Evolutionary conservation across 2,329 filamentous ascomycete species (phyloP).

Genomic region (Colletotrichum cereale): DNA sequence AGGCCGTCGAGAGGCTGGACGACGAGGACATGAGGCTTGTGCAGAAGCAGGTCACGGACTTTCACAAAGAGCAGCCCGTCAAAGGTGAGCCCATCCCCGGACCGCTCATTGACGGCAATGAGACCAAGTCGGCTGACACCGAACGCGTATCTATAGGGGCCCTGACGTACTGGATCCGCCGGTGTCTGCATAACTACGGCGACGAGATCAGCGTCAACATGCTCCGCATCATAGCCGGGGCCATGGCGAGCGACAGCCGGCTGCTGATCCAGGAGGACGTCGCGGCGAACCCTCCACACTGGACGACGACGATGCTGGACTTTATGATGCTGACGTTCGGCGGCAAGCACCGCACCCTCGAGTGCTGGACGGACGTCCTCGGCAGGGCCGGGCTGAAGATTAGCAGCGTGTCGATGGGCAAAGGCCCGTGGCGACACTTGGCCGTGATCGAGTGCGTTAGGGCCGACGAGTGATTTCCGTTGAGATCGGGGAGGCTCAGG

Average conservation of each 20-base stretch:
- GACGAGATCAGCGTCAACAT: constrained; percentile 50
- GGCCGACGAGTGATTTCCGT: neutral
- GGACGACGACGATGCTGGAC: constrained; percentile 46
- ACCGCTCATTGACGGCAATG: neutral
- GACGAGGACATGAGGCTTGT: constrained; percentile 41
- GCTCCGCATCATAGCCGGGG: constrained; percentile 46
- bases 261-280: constrained; percentile 51
- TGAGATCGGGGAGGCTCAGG: neutral
- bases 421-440: constrained; percentile 38
- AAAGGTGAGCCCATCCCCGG: constrained; percentile 21
- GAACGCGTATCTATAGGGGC: constrained; percentile 48
- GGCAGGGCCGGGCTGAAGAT: constrained; percentile 46
- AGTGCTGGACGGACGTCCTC: constrained; percentile 45
- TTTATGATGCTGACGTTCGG: constrained; percentile 49
- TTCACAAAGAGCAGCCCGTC: constrained; percentile 46
- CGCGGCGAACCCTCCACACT: constrained; percentile 45
- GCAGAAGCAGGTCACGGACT: constrained; percentile 45
- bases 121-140: neutral
- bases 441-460: constrained; percentile 43
- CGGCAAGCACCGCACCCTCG: constrained; percentile 50
- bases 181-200: constrained; percentile 55
- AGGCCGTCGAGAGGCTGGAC: constrained; percentile 42
- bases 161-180: constrained; percentile 51
- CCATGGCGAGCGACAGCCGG: constrained; percentile 50
- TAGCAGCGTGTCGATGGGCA: constrained; percentile 40